Percentiles rank a stretch among this genome's conserved stretches.
Evolutionary conservation across 1,284 basidiomycete species (phyloP).

Genomic region (Vanrija sp.): DNA sequence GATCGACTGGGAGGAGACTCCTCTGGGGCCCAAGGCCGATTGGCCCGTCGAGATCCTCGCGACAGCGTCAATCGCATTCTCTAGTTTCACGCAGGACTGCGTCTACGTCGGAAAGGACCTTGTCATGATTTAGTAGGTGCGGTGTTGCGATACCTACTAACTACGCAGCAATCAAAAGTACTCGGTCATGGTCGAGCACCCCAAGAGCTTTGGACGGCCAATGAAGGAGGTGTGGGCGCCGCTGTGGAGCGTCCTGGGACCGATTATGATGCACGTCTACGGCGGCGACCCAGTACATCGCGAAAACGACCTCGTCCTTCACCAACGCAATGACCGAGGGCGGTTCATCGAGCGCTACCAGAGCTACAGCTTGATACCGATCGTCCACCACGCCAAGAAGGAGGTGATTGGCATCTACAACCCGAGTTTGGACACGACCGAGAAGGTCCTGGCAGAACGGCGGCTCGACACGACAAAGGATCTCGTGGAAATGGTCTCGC

Average conservation of each 20-base stretch:
- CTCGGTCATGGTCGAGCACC: conserved; percentile 21
- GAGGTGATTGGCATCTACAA: conserved; percentile 20
- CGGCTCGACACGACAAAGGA: conserved; percentile 15
- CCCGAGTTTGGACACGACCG: conserved; percentile 18
- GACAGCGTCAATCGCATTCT: neutral
- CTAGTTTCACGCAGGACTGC: neutral
- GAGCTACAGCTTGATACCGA: conserved; percentile 36
- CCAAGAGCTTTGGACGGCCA: conserved; percentile 21
- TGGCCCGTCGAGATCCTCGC: neutral
- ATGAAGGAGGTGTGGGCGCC: conserved; percentile 23
- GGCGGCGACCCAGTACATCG: conserved; percentile 16
- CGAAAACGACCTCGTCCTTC: conserved; percentile 31
- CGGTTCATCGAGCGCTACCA: conserved; percentile 32
- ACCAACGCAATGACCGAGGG: conserved; percentile 16
- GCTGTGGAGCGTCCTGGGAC: conserved; percentile 22
- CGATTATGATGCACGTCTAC: conserved; percentile 13
- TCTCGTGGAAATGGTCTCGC: conserved; percentile 14
- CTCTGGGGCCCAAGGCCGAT: neutral
- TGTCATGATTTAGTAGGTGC: neutral
- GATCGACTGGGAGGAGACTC: neutral
- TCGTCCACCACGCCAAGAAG: conserved; percentile 16
- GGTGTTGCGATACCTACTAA: neutral
- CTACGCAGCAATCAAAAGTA: conserved; percentile 28
- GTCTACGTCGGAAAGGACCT: neutral
- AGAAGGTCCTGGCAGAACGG: conserved; percentile 14